These are phyloP conservation scores for Cantharellus anzutake DNA, from an alignment of 768 basidiomycete species.

Conservation along the genomic window DNA sequence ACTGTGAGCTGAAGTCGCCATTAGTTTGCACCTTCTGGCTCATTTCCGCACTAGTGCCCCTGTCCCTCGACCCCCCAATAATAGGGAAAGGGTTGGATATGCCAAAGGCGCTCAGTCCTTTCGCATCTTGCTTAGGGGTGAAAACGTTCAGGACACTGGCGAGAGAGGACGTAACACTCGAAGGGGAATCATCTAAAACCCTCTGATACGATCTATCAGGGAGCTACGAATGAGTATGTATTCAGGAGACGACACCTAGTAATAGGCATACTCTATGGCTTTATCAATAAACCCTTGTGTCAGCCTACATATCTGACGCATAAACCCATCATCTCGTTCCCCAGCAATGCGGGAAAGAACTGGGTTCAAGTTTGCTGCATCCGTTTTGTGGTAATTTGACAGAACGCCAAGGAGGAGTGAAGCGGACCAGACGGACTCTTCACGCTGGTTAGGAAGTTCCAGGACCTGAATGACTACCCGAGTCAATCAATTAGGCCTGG, in stretches of 20 bases:
- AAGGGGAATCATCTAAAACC: constrained; percentile 32
- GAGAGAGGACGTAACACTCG: constrained; percentile 31
- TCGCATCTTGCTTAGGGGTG: too few species aligned
- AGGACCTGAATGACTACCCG: background rate
- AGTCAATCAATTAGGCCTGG: background rate
- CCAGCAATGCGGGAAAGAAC: constrained; percentile 36
- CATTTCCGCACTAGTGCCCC: too few species aligned
- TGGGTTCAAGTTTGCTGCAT: constrained; percentile 48
- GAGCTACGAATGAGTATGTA: background rate
- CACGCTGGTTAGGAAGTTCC: constrained; percentile 27
- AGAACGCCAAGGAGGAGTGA: constrained; percentile 39
- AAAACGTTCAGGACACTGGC: constrained; percentile 6
- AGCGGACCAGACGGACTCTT: constrained; percentile 31
- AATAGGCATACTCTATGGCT: constrained; percentile 28
- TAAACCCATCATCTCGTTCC: constrained; percentile 28
- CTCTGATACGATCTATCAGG: constrained; percentile 33
- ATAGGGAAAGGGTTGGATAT: too few species aligned
- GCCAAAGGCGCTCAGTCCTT: too few species aligned
- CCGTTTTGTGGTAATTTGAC: constrained; percentile 54
- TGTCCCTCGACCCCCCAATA: too few species aligned
- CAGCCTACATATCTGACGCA: constrained; percentile 40
- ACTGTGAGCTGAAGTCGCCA: too few species aligned
- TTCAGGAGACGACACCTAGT: background rate
- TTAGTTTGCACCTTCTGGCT: too few species aligned
- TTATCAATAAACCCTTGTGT: constrained; percentile 31